Conservation (phyloP, 2,329 filamentous ascomycete species). For the Penicillium sp. region DNA sequence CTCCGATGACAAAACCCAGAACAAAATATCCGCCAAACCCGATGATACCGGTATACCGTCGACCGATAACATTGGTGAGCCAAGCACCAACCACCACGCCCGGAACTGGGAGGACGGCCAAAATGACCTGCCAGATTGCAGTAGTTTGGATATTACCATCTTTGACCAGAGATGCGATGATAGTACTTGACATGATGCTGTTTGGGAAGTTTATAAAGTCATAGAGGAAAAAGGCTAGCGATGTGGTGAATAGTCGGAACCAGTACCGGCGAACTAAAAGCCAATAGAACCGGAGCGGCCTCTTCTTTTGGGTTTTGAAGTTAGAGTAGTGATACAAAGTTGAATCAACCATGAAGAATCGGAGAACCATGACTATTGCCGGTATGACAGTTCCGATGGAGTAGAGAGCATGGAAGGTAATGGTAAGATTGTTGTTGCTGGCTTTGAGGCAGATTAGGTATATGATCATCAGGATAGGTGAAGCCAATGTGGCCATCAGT, state of each 20-base stretch:
- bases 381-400: constrained; percentile 31
- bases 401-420: constrained; percentile 29
- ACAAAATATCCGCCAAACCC: constrained; percentile 28
- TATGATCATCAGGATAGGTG: constrained; percentile 32
- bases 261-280: constrained; percentile 26
- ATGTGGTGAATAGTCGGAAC: constrained; percentile 27
- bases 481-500: constrained; percentile 31
- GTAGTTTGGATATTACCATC: constrained; percentile 30
- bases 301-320: constrained; percentile 24
- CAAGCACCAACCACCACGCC: constrained; percentile 31
- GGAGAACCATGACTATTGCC: constrained; percentile 28
- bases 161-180: constrained; percentile 30
- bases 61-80: constrained; percentile 30
- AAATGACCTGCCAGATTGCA: constrained; percentile 33
- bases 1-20: constrained; percentile 31
- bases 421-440: constrained; percentile 30
- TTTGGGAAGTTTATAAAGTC: constrained; percentile 38
- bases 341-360: constrained; percentile 33
- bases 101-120: constrained; percentile 30
- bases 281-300: constrained; percentile 22
- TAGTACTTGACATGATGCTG: constrained; percentile 33
- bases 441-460: constrained; percentile 34
- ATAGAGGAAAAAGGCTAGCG: constrained; percentile 33
- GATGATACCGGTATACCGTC: constrained; percentile 27
- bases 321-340: constrained; percentile 31